phyloP scores from a whole-genome alignment of 352 stramenopile species.

The Hyaloperonospora brassicae region DNA sequence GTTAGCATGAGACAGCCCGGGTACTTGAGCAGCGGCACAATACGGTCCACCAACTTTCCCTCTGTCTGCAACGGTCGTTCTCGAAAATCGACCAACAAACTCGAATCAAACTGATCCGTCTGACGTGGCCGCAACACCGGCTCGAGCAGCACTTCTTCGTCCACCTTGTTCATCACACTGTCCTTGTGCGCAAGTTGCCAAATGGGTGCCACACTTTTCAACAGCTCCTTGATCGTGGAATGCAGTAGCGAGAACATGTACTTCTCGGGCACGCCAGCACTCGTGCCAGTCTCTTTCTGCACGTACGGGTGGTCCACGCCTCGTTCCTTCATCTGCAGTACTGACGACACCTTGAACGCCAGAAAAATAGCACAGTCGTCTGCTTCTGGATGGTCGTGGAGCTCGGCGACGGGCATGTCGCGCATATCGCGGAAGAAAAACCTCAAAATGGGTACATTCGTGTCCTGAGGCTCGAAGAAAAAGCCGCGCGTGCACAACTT shows the following conservation, averaged over 20 bases:
- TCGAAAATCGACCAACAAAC: conserved; percentile 84
- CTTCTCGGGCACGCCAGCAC: conserved; percentile 28
- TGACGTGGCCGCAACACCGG: conserved; percentile 62
- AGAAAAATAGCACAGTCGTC: conserved; percentile 50
- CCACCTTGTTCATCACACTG: conserved; percentile 74
- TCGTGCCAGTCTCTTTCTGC: conserved; percentile 29
- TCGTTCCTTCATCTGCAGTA: conserved; percentile 85
- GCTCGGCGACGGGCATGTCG: conserved; percentile 44
- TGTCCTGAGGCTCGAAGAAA: conserved; percentile 89
- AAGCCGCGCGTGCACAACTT: conserved; percentile 87
- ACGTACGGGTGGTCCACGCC: conserved; percentile 79
- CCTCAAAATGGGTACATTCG: conserved; percentile 67
- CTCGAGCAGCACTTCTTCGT: conserved; percentile 71
- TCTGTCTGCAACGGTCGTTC: conserved; percentile 69
- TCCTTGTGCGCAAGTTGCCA: conserved; percentile 59
- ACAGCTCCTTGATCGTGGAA: conserved; percentile 73
- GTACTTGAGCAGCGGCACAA: conserved; percentile 87
- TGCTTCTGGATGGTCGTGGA: conserved; percentile 36
- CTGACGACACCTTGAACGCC: conserved; percentile 45
- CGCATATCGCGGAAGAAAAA: conserved; percentile 86
- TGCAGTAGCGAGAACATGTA: conserved; percentile 82
- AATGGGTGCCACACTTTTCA: conserved; percentile 58
- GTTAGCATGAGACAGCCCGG: conserved; percentile 90
- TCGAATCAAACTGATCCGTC: conserved; percentile 85
- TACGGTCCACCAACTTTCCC: conserved; percentile 78